Evolutionary conservation across 345 rosid genomes (phyloP).

Genomic region (Rhizophora apiculata): DNA sequence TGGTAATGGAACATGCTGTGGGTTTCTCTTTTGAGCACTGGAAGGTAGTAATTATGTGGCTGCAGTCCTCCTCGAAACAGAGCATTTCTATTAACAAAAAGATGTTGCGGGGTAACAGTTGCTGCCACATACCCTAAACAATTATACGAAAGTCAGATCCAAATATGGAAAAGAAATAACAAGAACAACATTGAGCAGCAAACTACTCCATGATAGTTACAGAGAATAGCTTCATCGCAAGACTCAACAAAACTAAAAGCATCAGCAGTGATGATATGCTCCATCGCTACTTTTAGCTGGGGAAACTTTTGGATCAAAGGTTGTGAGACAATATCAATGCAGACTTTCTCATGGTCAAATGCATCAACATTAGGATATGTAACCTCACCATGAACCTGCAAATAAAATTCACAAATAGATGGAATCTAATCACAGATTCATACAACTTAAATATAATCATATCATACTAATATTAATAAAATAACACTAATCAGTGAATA

Average conservation of each 20-base stretch:
- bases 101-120: too few relatives aligned
- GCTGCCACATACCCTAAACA: slow-evolving; percentile 36
- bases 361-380: slow-evolving; percentile 73
- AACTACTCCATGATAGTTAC: not conserved
- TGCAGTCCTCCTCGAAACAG: too few relatives aligned
- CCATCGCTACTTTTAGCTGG: slow-evolving; percentile 46
- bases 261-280: slow-evolving; percentile 86
- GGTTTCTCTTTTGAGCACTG: too few relatives aligned
- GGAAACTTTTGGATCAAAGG: too few relatives aligned
- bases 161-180: not conserved
- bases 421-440: not conserved
- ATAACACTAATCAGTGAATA: not conserved
- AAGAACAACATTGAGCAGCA: not conserved
- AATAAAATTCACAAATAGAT: slow-evolving; percentile 7
- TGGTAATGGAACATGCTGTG: too few relatives aligned
- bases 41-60: too few relatives aligned
- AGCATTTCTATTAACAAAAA: too few relatives aligned
- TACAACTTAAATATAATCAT: not conserved
- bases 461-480: not conserved
- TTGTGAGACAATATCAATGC: slow-evolving; percentile 66
- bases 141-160: slow-evolving; percentile 4
- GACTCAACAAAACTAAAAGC: slow-evolving; percentile 82
- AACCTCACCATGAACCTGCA: slow-evolving; percentile 97
- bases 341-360: slow-evolving; percentile 86
- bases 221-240: slow-evolving; percentile 59